Percentiles rank a stretch among this genome's conserved stretches.
phyloP scores from a whole-genome alignment of 805 yeast genomes.

The Kodamaea hsintzibuensis region DNA sequence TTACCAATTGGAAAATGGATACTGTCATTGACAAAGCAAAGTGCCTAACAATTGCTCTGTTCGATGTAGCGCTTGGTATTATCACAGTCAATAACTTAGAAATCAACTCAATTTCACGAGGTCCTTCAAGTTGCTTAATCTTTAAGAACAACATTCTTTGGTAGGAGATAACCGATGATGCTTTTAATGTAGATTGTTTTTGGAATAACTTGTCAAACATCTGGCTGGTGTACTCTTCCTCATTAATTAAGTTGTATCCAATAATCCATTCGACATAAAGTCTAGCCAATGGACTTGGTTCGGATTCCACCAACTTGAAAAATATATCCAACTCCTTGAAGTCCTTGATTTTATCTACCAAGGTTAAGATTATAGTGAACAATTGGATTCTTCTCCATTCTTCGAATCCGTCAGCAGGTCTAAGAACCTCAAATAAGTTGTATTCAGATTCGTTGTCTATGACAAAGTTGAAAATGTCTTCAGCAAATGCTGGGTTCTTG shows the following conservation, averaged over 20 bases:
- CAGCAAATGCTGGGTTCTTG: constrained; percentile 28
- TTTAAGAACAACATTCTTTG: constrained; percentile 63
- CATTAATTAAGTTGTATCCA: constrained; percentile 43
- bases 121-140: constrained; percentile 41
- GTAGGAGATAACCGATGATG: constrained; percentile 59
- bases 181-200: constrained; percentile 30
- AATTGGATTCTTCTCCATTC: constrained; percentile 63
- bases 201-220: constrained; percentile 15
- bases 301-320: constrained; percentile 43
- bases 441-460: constrained; percentile 37
- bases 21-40: constrained; percentile 75
- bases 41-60: constrained; percentile 81
- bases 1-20: constrained; percentile 51
- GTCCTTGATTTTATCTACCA: constrained; percentile 34
- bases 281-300: constrained; percentile 78
- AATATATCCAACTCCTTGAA: constrained; percentile 30
- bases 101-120: constrained; percentile 31
- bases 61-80: constrained; percentile 76
- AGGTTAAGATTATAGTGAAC: constrained; percentile 51
- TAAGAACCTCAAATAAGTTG: constrained; percentile 49
- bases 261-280: constrained; percentile 79
- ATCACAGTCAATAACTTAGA: constrained; percentile 48
- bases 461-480: constrained; percentile 34
- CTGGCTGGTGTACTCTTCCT: constrained; percentile 15
- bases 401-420: constrained; percentile 66